Percentiles rank a stretch among this genome's conserved stretches.
Evolutionary conservation across 2,329 filamentous ascomycete species (phyloP).

Genomic region (Fusarium phyllophilum): DNA sequence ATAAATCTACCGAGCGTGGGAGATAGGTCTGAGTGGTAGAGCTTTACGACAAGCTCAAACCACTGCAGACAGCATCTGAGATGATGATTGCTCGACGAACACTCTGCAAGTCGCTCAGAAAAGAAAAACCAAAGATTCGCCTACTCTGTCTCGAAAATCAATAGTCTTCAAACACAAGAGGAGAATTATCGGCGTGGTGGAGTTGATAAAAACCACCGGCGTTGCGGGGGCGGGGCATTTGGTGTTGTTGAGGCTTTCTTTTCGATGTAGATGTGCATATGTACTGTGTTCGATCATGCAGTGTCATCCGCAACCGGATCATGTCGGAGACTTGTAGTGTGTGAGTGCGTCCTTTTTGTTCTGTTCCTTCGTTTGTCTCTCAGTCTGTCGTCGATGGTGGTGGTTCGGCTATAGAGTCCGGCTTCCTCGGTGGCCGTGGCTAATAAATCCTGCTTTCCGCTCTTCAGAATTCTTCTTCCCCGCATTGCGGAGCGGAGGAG

Average conservation of each 20-base stretch:
- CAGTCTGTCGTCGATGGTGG: not conserved
- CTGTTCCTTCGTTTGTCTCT: not conserved
- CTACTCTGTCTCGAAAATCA: not conserved
- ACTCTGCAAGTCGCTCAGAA: not conserved
- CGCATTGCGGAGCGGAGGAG: constrained; percentile 32
- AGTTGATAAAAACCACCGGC: constrained; percentile 14
- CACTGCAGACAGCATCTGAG: not conserved
- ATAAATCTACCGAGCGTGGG: not conserved
- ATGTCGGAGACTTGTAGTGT: constrained; percentile 19
- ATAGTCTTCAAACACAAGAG: not conserved
- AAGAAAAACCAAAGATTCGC: not conserved
- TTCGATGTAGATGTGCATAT: constrained; percentile 11
- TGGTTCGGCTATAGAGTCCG: constrained; percentile 18
- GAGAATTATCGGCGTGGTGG: constrained; percentile 28
- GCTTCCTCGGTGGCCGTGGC: not conserved
- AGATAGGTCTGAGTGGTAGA: not conserved
- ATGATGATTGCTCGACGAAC: not conserved
- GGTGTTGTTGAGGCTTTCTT: not conserved
- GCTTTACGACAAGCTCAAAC: not conserved
- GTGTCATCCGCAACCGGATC: constrained; percentile 20
- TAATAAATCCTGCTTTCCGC: constrained; percentile 5
- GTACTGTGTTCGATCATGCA: constrained; percentile 31
- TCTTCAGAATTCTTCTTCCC: constrained; percentile 14
- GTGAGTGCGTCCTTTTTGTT: not conserved
- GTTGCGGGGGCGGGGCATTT: constrained; percentile 37